Conservation (phyloP, 2,329 filamentous ascomycete genomes). For the Westerdykella sp. region DNA sequence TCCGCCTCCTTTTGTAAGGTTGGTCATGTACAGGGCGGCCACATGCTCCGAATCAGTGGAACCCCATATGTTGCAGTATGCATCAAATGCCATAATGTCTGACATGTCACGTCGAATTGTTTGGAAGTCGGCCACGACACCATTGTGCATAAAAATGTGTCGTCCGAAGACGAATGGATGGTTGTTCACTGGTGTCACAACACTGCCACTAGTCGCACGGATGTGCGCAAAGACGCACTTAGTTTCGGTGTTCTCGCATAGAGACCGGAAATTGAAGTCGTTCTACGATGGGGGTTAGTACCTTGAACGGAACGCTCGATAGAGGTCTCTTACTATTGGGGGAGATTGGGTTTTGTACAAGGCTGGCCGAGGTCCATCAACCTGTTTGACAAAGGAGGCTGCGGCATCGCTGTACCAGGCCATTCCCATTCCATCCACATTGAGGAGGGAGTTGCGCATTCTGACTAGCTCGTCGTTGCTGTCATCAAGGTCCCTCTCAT, state of each 20-base stretch:
- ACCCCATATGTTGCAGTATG: constrained; percentile 45
- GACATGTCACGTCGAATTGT: constrained; percentile 44
- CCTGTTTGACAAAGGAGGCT: constrained; percentile 36
- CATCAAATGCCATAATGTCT: constrained; percentile 42
- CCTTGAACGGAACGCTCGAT: too few relatives aligned
- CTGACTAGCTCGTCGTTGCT: constrained; percentile 41
- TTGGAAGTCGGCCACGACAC: constrained; percentile 44
- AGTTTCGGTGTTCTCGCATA: constrained; percentile 48
- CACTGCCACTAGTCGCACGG: constrained; percentile 45
- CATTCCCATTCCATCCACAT: constrained; percentile 52
- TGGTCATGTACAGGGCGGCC: constrained; percentile 46
- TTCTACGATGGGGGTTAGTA: constrained; percentile 18
- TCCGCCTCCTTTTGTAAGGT: constrained; percentile 37
- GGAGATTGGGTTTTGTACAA: constrained; percentile 50
- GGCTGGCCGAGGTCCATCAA: constrained; percentile 40
- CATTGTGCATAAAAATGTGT: constrained; percentile 53
- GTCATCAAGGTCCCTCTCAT: constrained; percentile 37
- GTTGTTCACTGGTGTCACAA: constrained; percentile 47
- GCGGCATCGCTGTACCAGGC: constrained; percentile 48
- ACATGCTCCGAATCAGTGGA: constrained; percentile 50
- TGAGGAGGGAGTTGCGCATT: constrained; percentile 48
- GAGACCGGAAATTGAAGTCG: constrained; percentile 49
- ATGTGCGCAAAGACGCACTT: constrained; percentile 50
- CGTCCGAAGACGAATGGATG: constrained; percentile 52
- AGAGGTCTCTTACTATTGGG: constrained; percentile 27